phyloP scores from a whole-genome alignment of 192 early-diverging fungal genomes.

The Umbelopsis vinacea region DNA sequence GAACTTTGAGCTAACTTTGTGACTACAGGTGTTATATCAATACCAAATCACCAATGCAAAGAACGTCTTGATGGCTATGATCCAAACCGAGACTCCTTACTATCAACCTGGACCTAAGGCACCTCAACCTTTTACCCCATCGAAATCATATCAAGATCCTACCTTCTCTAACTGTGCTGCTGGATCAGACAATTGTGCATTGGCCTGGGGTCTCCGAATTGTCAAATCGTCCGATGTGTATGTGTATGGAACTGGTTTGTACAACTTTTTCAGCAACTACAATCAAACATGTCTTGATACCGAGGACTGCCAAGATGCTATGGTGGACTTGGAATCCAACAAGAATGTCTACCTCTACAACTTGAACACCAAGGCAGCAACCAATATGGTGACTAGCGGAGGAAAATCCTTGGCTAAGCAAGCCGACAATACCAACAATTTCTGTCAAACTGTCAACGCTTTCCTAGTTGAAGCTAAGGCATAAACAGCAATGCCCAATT shows the following conservation, averaged over 20 bases:
- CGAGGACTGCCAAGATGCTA: constrained; percentile 31
- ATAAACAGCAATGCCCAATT: not conserved
- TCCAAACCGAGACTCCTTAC: constrained; percentile 51
- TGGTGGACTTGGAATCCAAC: constrained; percentile 16
- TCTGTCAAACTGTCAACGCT: constrained; percentile 29
- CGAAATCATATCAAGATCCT: constrained; percentile 29
- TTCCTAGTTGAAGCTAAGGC: constrained; percentile 8
- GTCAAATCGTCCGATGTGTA: constrained; percentile 35
- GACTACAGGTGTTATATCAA: constrained; percentile 33
- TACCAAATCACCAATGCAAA: constrained; percentile 40
- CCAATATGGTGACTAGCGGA: constrained; percentile 2
- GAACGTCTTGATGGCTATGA: constrained; percentile 43
- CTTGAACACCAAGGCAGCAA: constrained; percentile 23
- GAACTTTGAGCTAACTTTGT: too few relatives aligned
- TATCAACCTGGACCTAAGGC: constrained; percentile 38
- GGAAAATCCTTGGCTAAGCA: constrained; percentile 5
- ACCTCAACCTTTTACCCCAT: constrained; percentile 27
- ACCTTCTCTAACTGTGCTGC: constrained; percentile 31
- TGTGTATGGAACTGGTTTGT: constrained; percentile 47
- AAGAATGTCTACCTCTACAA: constrained; percentile 22
- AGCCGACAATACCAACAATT: constrained; percentile 24
- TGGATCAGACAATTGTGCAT: constrained; percentile 19
- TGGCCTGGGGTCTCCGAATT: constrained; percentile 43
- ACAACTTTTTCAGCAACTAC: constrained; percentile 47
- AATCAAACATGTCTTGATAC: constrained; percentile 37